phyloP scores from a whole-genome alignment of 805 yeast genomes.

The Saccharomycopsis fermentans region DNA sequence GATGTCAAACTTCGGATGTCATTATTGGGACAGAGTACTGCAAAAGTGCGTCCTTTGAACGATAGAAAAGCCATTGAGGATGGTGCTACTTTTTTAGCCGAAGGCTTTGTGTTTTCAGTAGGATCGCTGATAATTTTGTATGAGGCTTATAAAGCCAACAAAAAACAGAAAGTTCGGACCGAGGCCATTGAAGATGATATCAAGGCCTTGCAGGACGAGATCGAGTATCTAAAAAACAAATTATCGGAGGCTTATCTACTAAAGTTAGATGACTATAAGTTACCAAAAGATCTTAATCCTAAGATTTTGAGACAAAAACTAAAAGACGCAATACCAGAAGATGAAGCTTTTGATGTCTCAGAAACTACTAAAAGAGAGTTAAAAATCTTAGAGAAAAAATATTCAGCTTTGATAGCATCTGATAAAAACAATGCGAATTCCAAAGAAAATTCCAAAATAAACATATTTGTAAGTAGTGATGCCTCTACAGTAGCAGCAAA shows the following conservation, averaged over 20 bases:
- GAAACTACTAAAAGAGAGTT: neutral
- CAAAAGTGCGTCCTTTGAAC: conserved; percentile 61
- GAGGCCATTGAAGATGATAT: conserved; percentile 69
- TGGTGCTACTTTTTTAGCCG: conserved; percentile 74
- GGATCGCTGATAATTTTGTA: conserved; percentile 68
- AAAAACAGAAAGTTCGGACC: conserved; percentile 50
- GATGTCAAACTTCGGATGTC: conserved; percentile 55
- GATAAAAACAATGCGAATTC: neutral
- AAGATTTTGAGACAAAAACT: conserved; percentile 27
- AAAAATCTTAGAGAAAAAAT: conserved; percentile 5
- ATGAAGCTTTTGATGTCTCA: neutral
- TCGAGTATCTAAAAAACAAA: conserved; percentile 44
- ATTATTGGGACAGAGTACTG: conserved; percentile 42
- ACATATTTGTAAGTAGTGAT: neutral
- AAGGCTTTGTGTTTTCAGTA: conserved; percentile 65
- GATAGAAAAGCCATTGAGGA: conserved; percentile 73
- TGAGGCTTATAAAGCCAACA: conserved; percentile 59
- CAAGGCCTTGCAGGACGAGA: conserved; percentile 56
- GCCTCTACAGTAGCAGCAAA: neutral
- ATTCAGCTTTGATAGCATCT: neutral
- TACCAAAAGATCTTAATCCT: conserved; percentile 39
- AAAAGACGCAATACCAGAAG: neutral
- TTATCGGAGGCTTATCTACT: conserved; percentile 31
- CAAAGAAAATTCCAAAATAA: neutral
- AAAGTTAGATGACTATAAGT: conserved; percentile 39